Percentiles rank a stretch among this genome's conserved stretches.
These are phyloP conservation scores for Penicillium coprophilum DNA, from an alignment of 495 filamentous ascomycete species.

Conservation along the genomic window DNA sequence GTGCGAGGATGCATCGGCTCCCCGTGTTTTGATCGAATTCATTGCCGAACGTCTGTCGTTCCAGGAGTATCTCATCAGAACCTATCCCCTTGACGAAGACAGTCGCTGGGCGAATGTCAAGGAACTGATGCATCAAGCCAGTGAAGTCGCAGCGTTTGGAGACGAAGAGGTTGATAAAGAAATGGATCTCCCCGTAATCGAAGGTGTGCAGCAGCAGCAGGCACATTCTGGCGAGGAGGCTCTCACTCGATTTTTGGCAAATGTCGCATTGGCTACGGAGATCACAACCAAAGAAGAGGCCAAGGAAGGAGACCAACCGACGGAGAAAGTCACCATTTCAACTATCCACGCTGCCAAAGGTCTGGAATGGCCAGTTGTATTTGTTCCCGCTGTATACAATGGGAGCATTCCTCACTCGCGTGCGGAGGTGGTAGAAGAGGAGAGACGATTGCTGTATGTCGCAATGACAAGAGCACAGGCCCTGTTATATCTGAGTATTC, in stretches of 20 bases:
- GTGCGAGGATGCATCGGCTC: conserved; percentile 45
- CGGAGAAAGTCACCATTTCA: conserved; percentile 80
- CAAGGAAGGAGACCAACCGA: conserved; percentile 43
- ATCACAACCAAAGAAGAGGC: conserved; percentile 58
- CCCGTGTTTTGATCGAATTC: conserved; percentile 71
- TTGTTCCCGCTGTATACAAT: conserved; percentile 87
- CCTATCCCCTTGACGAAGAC: conserved; percentile 75
- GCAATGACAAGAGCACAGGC: conserved; percentile 96
- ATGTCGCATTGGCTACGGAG: conserved; percentile 83
- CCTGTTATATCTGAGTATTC: conserved; percentile 87
- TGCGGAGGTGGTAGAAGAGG: conserved; percentile 86
- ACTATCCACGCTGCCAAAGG: conserved; percentile 98
- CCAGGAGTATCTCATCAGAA: conserved; percentile 65
- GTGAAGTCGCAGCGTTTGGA: conserved; percentile 51
- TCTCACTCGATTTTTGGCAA: conserved; percentile 81
- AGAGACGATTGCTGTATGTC: conserved; percentile 88
- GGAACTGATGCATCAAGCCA: conserved; percentile 77
- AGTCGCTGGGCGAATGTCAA: conserved; percentile 88
- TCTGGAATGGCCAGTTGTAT: conserved; percentile 96
- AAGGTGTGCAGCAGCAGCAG: conserved; percentile 69
- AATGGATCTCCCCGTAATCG: conserved; percentile 72
- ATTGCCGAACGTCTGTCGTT: conserved; percentile 73
- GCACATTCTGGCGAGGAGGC: conserved; percentile 58
- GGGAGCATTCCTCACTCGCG: conserved; percentile 94
- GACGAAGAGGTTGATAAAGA: conserved; percentile 49